Base-by-base conservation (phyloP, 2,329 filamentous ascomycete genomes). In the Apiospora marii region DNA sequence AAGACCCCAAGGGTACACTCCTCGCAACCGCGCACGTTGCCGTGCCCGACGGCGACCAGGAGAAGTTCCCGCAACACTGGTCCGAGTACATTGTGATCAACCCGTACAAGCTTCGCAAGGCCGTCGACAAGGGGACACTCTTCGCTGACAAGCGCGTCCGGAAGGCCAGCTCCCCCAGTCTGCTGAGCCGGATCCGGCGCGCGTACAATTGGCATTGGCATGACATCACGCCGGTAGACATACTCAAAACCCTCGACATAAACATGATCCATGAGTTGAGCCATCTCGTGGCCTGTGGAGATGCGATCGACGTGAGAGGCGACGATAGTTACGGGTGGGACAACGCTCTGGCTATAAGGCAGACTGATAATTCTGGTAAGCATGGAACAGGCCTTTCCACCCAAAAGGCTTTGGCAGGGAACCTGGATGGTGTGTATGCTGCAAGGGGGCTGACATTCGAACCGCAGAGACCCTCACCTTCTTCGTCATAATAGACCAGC, bases 401-500 rank as follows among this genome's bases (percentile, higher is more conserved):
- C 22, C 19, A 1, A 7, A 6, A 3, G 41, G 41, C 16, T 22
- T 7, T 3, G 49, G 6, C 10, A 27, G n/a, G 48, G 30, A n/a
- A 19, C 14, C 22, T 37, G 14, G 5, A 1, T 19, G 13, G 27
- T 30, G 24, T 37, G 13, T 3, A 3, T 19, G 27, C 7, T 10
- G 13, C 44, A 49, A 46, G 44, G 7, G 22, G 13, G 58, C 30
- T 64, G 41, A 64, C 22, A 64, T 7, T 19, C 10, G 34, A 41
- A 1, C 5, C 4, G 0, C 34, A 64, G 58, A 64, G 1, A 64
- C 14, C 30, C 34, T 64, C 3, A 19, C 34, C 8, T 41, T n/a
- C n/a, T 64, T 64, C 34, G 30, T 34, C 58, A n/a, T 64, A 30
- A n/a, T 64, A 64, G 10, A 13, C 19, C 58, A 64, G 30, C 58